phyloP scores from a whole-genome alignment of 140 eudicot genomes.

The Flaveria floridana region DNA sequence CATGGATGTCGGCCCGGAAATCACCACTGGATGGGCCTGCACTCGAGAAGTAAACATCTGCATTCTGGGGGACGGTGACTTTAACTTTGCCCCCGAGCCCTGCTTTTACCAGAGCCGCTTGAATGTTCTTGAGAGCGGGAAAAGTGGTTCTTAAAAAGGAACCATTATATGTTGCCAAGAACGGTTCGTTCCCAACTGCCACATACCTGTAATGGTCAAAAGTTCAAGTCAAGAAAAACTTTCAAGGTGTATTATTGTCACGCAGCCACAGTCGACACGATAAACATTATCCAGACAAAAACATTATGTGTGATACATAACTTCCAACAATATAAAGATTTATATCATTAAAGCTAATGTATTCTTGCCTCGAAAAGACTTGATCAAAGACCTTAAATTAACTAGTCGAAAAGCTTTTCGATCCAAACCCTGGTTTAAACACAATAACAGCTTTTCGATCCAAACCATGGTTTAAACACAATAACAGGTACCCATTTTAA shows the following conservation, averaged over 20 bases:
- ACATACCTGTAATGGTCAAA: constrained; percentile 52
- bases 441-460: background rate
- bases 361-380: background rate
- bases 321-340: background rate
- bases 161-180: constrained; percentile 73
- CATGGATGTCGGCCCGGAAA: constrained; percentile 72
- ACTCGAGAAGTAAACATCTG: constrained; percentile 60
- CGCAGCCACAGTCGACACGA: no score
- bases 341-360: background rate
- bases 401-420: background rate
- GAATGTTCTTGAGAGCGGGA: constrained; percentile 75
- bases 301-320: background rate
- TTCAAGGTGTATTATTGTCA: background rate
- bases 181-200: constrained; percentile 92
- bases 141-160: constrained; percentile 52
- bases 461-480: background rate
- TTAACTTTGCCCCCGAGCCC: constrained; percentile 51
- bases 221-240: constrained; percentile 8
- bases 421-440: constrained; percentile 2
- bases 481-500: background rate
- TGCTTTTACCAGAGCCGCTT: constrained; percentile 67
- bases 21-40: constrained; percentile 66
- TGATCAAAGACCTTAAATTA: background rate
- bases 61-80: constrained; percentile 72
- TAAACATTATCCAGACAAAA: background rate